phyloP scores from a whole-genome alignment of 345 rosid genomes.

The Ricinus communis region DNA sequence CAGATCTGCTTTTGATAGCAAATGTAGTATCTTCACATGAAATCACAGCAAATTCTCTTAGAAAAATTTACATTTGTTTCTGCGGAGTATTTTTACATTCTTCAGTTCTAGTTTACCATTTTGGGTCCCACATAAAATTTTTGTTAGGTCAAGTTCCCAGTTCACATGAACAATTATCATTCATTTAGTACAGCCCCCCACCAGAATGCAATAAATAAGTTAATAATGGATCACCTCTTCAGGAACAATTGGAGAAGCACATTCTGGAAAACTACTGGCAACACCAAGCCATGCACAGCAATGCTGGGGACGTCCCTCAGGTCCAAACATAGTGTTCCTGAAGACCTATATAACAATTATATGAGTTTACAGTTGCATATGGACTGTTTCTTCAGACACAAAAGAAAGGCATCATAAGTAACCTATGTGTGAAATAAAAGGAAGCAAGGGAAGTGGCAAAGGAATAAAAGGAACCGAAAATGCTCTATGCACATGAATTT shows the following conservation, averaged over 20 bases:
- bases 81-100: too few relatives aligned
- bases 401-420: background rate
- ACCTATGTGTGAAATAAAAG: background rate
- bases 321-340: conserved; percentile 99
- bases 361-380: background rate
- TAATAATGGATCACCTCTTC: conserved; percentile 70
- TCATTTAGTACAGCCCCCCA: too few relatives aligned
- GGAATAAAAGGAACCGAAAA: background rate
- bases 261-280: conserved; percentile 97
- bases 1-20: too few relatives aligned
- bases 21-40: too few relatives aligned
- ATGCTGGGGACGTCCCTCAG: conserved; percentile 99
- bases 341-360: conserved; percentile 62
- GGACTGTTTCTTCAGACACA: conserved; percentile 1
- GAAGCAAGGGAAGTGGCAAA: background rate
- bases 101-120: too few relatives aligned
- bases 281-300: conserved; percentile 99
- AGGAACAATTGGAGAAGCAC: conserved; percentile 89
- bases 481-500: too few relatives aligned
- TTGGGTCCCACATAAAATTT: too few relatives aligned
- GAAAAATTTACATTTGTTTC: too few relatives aligned
- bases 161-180: too few relatives aligned
- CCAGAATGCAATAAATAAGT: too few relatives aligned
- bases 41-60: too few relatives aligned
- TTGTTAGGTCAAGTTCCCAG: too few relatives aligned